Percentiles rank a stretch among this genome's conserved stretches.
Evolutionary conservation across 176 grass and related monocot genomes (phyloP).

Genomic region (Carex littledalei): DNA sequence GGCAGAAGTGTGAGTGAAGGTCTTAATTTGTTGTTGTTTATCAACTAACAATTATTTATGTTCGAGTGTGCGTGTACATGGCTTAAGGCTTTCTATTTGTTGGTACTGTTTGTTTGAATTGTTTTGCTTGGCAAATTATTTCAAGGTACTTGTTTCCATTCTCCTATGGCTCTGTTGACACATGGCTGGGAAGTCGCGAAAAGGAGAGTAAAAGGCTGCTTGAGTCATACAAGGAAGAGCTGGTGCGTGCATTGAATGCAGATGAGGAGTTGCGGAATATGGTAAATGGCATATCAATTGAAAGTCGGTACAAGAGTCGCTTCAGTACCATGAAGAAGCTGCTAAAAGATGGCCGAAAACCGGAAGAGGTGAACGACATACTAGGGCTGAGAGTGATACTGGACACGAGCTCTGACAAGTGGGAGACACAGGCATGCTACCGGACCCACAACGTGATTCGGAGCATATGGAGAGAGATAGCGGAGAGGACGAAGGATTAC

Average conservation of each 20-base stretch:
- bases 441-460: slow-evolving; percentile 51
- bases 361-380: slow-evolving; percentile 85
- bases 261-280: slow-evolving; percentile 51
- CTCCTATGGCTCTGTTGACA: slow-evolving; percentile 63
- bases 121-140: not conserved
- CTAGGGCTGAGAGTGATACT: slow-evolving; percentile 79
- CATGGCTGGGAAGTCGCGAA: slow-evolving; percentile 72
- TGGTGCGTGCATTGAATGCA: slow-evolving; percentile 47
- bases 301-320: slow-evolving; percentile 79
- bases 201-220: slow-evolving; percentile 51
- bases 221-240: slow-evolving; percentile 49
- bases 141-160: slow-evolving; percentile 66
- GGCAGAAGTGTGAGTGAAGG: not conserved
- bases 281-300: slow-evolving; percentile 56
- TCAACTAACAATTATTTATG: not conserved
- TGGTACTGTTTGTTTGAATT: not conserved
- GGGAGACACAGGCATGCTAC: slow-evolving; percentile 55
- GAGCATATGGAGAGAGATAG: slow-evolving; percentile 65
- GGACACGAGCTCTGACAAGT: slow-evolving; percentile 31
- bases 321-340: slow-evolving; percentile 98
- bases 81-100: not conserved
- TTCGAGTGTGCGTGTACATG: not conserved
- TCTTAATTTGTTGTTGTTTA: not conserved
- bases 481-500: slow-evolving; percentile 76
- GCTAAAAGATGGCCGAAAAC: slow-evolving; percentile 72